Evolutionary conservation across 202 grass and related monocot species (phyloP).

Genomic region (Cymbopogon flexuosus): DNA sequence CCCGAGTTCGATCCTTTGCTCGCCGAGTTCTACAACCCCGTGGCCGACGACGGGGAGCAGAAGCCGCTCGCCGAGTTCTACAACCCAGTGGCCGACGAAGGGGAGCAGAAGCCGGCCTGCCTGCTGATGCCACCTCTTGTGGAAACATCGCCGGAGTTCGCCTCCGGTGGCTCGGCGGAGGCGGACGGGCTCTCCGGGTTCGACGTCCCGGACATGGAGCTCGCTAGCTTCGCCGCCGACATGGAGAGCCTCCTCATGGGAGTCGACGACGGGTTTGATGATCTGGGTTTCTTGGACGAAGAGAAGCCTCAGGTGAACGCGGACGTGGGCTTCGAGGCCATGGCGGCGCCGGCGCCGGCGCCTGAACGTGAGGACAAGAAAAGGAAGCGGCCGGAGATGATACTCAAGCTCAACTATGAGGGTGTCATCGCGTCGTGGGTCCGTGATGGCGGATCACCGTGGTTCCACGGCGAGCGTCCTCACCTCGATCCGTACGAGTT

Average conservation of each 20-base stretch:
- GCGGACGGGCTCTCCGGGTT: conserved; percentile 42
- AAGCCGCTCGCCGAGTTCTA: too few relatives aligned
- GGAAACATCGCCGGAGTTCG: conserved; percentile 19
- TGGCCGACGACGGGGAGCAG: conserved; percentile 27
- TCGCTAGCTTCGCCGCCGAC: conserved; percentile 67
- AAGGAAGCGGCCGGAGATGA: conserved; percentile 42
- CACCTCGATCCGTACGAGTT: conserved; percentile 32
- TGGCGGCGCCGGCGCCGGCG: background rate
- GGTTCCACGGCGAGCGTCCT: conserved; percentile 71
- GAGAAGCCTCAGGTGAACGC: conserved; percentile 31
- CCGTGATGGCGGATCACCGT: conserved; percentile 53
- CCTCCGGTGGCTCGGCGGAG: background rate
- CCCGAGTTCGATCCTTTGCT: conserved; percentile 75
- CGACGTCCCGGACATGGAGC: conserved; percentile 66
- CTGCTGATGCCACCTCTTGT: conserved; percentile 3
- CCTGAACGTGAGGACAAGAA: conserved; percentile 29
- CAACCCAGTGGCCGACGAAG: too few relatives aligned
- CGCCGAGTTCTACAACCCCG: conserved; percentile 53
- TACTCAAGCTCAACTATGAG: conserved; percentile 79
- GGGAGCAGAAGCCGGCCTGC: conserved; percentile 19
- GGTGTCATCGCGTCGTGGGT: conserved; percentile 63
- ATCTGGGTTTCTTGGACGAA: conserved; percentile 51
- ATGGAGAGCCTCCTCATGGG: conserved; percentile 83
- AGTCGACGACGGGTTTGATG: conserved; percentile 46
- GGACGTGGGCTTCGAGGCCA: conserved; percentile 12